phyloP scores from a whole-genome alignment of 169 alveolate species.

The Eimeria praecox region DNA sequence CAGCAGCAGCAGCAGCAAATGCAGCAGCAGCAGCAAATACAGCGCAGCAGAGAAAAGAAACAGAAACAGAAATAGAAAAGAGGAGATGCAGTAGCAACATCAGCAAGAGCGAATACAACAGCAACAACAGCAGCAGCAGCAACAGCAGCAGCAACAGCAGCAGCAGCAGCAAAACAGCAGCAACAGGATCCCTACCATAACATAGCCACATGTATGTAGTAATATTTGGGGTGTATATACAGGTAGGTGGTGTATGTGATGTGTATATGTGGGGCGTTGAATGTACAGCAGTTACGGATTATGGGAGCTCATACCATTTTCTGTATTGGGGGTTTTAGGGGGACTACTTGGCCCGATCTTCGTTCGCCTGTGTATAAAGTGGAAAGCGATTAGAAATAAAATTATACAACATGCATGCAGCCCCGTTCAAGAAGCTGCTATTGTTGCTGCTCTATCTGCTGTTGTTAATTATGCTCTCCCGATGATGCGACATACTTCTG shows the following conservation, averaged over 20 bases:
- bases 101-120: too few relatives aligned
- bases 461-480: slow-evolving; percentile 64
- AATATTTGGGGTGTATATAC: neutral
- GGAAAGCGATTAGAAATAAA: slow-evolving; percentile 16
- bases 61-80: too few relatives aligned
- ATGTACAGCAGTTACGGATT: slow-evolving; percentile 64
- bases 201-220: too few relatives aligned
- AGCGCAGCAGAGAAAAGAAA: too few relatives aligned
- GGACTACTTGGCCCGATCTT: slow-evolving; percentile 83
- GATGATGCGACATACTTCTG: slow-evolving; percentile 72
- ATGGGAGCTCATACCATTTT: slow-evolving; percentile 75
- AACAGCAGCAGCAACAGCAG: neutral
- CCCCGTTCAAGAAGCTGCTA: slow-evolving; percentile 63
- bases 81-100: too few relatives aligned
- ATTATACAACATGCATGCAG: neutral
- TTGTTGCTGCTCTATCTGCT: slow-evolving; percentile 68
- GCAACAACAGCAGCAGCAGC: neutral
- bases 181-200: too few relatives aligned
- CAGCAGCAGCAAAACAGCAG: too few relatives aligned
- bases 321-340: slow-evolving; percentile 80
- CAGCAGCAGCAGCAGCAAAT: neutral
- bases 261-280: neutral
- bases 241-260: neutral
- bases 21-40: neutral
- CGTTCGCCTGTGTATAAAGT: slow-evolving; percentile 69